phyloP scores from a whole-genome alignment of 1,284 basidiomycete genomes.

The Pholiota adiposa region DNA sequence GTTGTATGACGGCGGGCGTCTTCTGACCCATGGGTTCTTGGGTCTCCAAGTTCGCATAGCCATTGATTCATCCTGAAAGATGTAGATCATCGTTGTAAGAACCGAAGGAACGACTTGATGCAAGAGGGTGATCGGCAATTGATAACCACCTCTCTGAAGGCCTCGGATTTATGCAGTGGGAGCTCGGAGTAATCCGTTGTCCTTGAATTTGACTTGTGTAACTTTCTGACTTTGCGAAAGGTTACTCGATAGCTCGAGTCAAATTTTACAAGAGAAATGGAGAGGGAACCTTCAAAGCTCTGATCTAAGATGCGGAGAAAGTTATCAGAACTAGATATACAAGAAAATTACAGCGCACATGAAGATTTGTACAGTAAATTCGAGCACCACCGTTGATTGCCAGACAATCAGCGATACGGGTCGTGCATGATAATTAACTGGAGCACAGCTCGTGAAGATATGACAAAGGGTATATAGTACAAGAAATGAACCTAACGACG shows the following conservation, averaged over 20 bases:
- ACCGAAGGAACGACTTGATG: neutral
- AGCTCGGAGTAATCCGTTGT: neutral
- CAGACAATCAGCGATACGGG: too few relatives aligned
- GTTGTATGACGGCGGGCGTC: too few relatives aligned
- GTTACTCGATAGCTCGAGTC: neutral
- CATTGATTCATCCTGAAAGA: neutral
- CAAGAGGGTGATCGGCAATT: neutral
- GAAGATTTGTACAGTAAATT: conserved; percentile 11
- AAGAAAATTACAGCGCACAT: conserved; percentile 2
- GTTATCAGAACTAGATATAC: neutral
- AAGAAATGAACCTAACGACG: conserved; percentile 1
- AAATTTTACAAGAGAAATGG: too few relatives aligned
- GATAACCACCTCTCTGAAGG: neutral
- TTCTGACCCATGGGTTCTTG: neutral
- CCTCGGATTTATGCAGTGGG: neutral
- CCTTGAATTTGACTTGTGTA: too few relatives aligned
- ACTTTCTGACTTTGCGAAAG: too few relatives aligned
- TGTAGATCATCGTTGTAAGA: too few relatives aligned
- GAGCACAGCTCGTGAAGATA: conserved; percentile 9
- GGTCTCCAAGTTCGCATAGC: neutral
- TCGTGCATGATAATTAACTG: neutral
- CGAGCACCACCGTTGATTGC: neutral
- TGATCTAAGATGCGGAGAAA: neutral
- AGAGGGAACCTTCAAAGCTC: too few relatives aligned
- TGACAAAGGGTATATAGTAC: conserved; percentile 8